Base-by-base conservation (phyloP, 78 protist genomes). In the Bodo saltans region DNA sequence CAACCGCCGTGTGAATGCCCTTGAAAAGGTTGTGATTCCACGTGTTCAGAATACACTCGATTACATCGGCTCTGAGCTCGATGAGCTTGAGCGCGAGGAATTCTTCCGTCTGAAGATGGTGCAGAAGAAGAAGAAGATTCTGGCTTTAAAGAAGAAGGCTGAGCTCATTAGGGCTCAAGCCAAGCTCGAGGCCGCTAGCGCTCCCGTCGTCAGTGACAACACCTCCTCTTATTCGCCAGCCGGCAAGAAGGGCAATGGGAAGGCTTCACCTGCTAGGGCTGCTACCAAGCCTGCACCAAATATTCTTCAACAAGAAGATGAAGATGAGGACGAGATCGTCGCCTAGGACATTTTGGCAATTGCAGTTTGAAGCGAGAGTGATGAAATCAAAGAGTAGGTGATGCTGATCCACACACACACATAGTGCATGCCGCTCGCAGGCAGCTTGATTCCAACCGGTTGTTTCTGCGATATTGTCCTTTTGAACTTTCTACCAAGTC, bases 1-100 rank as follows among this genome's bases (percentile, higher is more conserved):
- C 34, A 96, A 95, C 85, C 94, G 99, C 32, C 94, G 99, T 34
- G 99, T 98, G 34, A 98, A 98, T 69, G 99, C 99, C 26, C 88
- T 98, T 68, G 99, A 98, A 17, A 79, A 79, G 74, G 88, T 86
- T 25, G 78, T 86, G 72, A 25, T 86, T n/a, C 85, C 89, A 27
- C 79, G 76, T 34, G 47, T 80, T 0, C 85, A 85, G 82, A 90
- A 88, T 71, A 96, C 98, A 17, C 82, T 97, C 42, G 41, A 47
- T 25, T 97, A 95, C 87, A 95, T 98, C 79, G 67, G 60, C 53
- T 70, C 88, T 1, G 99, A 97, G 90, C 91, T 98, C 42, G 99
- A 98, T 72, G 99, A 98, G 93, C 34, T 70, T 37, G 97, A 92
- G 33, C 82, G 97, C 29, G 98, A 96, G 87, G 98, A 96, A 80